Conservation (phyloP, 202 grass and related monocot genomes). For the Saccharum hybrid region DNA sequence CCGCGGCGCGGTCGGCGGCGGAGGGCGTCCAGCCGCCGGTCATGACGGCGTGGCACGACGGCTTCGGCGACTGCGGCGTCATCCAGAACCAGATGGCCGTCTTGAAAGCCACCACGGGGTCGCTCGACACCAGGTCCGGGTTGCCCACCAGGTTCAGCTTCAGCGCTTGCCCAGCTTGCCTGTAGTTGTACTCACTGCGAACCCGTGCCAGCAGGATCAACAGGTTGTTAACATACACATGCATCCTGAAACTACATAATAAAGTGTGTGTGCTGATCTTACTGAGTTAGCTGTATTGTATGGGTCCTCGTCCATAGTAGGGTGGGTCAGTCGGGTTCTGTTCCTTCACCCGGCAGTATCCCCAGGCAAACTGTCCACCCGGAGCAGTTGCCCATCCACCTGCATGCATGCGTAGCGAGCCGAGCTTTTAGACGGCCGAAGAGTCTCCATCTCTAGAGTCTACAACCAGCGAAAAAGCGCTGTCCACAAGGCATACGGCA, state of each 20-base stretch:
- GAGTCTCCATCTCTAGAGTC: no score
- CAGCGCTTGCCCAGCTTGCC: neutral
- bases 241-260: no score
- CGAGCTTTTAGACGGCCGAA: no score
- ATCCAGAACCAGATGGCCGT: constrained; percentile 34
- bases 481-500: no score
- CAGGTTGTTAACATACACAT: neutral
- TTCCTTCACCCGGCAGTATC: constrained; percentile 29
- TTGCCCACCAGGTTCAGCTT: neutral
- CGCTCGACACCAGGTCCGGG: constrained; percentile 17
- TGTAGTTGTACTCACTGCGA: constrained; percentile 13
- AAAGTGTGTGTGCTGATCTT: neutral
- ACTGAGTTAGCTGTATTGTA: constrained; percentile 29
- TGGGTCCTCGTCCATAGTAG: constrained; percentile 24
- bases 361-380: neutral
- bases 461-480: no score
- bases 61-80: no score
- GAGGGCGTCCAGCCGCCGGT: no score
- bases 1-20: no score
- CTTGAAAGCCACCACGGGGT: constrained; percentile 36
- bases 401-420: no score
- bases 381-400: constrained; percentile 2
- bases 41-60: no score
- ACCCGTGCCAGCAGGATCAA: no score
- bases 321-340: neutral